These are phyloP conservation scores for Glycine tomentella DNA, from an alignment of 306 rosid species.

Conservation along the genomic window DNA sequence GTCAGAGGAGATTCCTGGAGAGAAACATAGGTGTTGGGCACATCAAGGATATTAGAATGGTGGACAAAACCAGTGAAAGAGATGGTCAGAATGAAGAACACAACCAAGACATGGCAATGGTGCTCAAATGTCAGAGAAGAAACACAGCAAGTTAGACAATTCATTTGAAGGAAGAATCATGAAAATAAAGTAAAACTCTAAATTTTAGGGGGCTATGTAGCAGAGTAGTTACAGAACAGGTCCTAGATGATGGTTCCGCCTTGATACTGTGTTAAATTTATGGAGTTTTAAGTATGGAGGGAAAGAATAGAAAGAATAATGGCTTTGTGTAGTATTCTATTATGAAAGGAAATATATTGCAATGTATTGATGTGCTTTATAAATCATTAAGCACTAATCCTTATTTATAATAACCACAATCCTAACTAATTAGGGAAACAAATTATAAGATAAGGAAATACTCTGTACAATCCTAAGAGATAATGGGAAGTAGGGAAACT, in stretches of 20 bases:
- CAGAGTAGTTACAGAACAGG: not conserved
- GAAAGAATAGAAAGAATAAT: not conserved
- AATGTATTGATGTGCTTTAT: not conserved
- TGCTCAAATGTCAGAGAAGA: not conserved
- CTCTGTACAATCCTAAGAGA: not conserved
- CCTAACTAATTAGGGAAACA: not conserved
- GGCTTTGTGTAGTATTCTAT: not conserved
- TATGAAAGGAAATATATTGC: not conserved
- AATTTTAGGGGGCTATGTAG: not conserved
- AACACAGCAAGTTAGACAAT: not conserved
- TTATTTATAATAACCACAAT: not conserved
- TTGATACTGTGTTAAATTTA: not conserved
- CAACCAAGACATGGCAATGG: not conserved
- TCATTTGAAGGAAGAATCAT: slow-evolving; percentile 3
- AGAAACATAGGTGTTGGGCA: not conserved
- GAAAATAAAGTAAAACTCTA: not conserved
- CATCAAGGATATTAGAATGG: not conserved
- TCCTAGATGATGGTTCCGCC: not conserved
- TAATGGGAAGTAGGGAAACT: not conserved
- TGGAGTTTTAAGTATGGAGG: not conserved
- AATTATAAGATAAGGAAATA: not conserved
- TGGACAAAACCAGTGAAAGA: not conserved
- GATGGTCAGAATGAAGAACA: not conserved
- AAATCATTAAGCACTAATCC: not conserved
- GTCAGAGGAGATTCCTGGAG: not conserved